Base-by-base conservation (phyloP, 805 yeast genomes). In the Clavispora asparagi region DNA sequence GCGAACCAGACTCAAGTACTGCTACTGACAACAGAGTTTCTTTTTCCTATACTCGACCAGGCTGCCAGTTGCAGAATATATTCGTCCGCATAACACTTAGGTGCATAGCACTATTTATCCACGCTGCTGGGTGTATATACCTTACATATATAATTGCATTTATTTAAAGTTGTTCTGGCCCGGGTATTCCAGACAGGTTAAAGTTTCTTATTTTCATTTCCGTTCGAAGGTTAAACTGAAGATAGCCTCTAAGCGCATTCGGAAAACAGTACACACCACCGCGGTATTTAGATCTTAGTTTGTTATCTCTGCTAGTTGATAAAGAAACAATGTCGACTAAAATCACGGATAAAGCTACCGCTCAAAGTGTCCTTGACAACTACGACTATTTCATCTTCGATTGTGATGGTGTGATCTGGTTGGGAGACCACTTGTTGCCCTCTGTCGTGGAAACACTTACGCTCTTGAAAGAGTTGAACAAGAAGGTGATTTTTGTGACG, bases 371-470 rank as follows among this genome's bases (percentile, higher is more conserved):
- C 40, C 66, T 94, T 9, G 78, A 76, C 53, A 61, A 73, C 43
- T 86, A 85, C 63, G 97, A 90, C 61, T 89, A 87, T 48, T 92
- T 91, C 58, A 70, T 94, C 54, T 94, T 94, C 62, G 99, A 94
- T 60, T 94, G 99, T 70, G 99, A 94, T 62, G 99, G 99, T 29
- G 99, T 94, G 5, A 73, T 94, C 48, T 94, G 99, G 99, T 68
- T 86, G 41, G 98, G 98, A 2, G 82, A 79, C 51, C 87, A 83
- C 53, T 66, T 88, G 23, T 73, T 94, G 41, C 97, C 97, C 7
- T 70, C 78, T 14, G 86, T 88, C 1, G 75, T 72, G 11, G 97
- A 94, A 62, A 86, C 96, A 0, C 64, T 94, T 37, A 73, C 75
- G 9, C 61, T 85, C 37, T 70, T 94, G 53, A 76, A 76, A 48